Evolutionary conservation across 495 filamentous ascomycete genomes (phyloP).

Genomic region (Xylaria grammica): DNA sequence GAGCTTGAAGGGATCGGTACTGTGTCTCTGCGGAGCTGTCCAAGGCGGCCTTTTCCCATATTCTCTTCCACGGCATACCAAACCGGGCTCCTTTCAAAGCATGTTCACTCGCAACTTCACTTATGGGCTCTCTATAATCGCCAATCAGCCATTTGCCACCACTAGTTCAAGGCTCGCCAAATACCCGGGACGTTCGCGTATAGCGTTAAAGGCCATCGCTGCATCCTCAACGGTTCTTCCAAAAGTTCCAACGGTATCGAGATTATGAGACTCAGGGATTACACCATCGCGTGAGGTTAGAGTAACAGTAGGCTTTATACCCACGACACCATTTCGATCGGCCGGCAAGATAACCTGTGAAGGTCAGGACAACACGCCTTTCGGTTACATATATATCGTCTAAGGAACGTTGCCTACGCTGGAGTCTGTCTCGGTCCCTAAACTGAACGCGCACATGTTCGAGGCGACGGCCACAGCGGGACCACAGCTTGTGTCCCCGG

Average conservation of each 20-base stretch:
- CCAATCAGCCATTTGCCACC: neutral
- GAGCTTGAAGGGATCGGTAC: conserved; percentile 38
- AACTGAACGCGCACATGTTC: conserved; percentile 64
- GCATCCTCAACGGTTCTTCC: conserved; percentile 70
- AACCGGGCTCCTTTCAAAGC: conserved; percentile 67
- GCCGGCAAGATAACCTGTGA: conserved; percentile 56
- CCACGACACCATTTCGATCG: conserved; percentile 66
- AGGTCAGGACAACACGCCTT: neutral
- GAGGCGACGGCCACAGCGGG: conserved; percentile 65
- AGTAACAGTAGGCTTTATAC: conserved; percentile 72
- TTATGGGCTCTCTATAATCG: neutral
- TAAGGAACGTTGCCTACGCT: conserved; percentile 44
- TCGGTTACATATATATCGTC: neutral
- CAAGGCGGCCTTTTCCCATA: conserved; percentile 64
- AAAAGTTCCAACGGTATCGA: conserved; percentile 72
- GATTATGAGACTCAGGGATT: conserved; percentile 67
- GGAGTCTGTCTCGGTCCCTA: conserved; percentile 79
- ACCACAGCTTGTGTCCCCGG: conserved; percentile 69
- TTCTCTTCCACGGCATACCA: conserved; percentile 71
- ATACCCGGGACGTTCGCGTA: conserved; percentile 59
- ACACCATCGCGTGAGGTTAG: conserved; percentile 66
- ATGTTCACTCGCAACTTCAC: conserved; percentile 41
- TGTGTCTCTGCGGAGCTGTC: neutral
- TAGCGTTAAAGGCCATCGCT: conserved; percentile 67
- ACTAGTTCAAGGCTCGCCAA: neutral